These are phyloP conservation scores for Neurospora sp. DNA, from an alignment of 495 filamentous ascomycete genomes.

Conservation along the genomic window DNA sequence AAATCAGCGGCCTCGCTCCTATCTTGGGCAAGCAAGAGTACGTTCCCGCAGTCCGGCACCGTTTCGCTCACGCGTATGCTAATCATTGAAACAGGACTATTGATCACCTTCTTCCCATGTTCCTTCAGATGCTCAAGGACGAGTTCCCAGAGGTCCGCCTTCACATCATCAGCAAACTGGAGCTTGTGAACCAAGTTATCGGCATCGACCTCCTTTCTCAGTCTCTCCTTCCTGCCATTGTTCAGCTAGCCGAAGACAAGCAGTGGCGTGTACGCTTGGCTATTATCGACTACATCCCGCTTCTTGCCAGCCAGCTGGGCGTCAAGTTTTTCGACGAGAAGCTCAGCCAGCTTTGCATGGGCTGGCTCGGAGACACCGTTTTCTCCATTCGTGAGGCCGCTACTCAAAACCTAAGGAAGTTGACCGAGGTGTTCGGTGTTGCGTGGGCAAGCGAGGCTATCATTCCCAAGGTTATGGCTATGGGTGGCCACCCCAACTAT, in stretches of 20 bases:
- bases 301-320: conserved; percentile 89
- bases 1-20: conserved; percentile 93
- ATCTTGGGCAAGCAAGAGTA: conserved; percentile 98
- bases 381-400: conserved; percentile 97
- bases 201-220: conserved; percentile 95
- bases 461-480: conserved; percentile 95
- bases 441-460: conserved; percentile 97
- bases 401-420: conserved; percentile 92
- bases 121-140: conserved; percentile 98
- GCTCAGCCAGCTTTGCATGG: conserved; percentile 90
- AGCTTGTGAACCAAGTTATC: conserved; percentile 96
- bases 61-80: conserved; percentile 5
- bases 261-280: conserved; percentile 97
- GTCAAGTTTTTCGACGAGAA: conserved; percentile 99
- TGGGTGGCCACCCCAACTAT: conserved; percentile 97
- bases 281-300: conserved; percentile 97
- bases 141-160: conserved; percentile 96
- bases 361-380: conserved; percentile 97
- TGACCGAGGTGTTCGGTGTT: conserved; percentile 96
- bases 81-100: conserved; percentile 57
- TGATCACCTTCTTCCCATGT: conserved; percentile 94
- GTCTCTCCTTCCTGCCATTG: conserved; percentile 94
- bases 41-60: conserved; percentile 19
- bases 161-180: conserved; percentile 97
- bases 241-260: conserved; percentile 96